These are phyloP conservation scores for Metschnikowia noctiluminum DNA, from an alignment of 805 yeast genomes.

Conservation along the genomic window DNA sequence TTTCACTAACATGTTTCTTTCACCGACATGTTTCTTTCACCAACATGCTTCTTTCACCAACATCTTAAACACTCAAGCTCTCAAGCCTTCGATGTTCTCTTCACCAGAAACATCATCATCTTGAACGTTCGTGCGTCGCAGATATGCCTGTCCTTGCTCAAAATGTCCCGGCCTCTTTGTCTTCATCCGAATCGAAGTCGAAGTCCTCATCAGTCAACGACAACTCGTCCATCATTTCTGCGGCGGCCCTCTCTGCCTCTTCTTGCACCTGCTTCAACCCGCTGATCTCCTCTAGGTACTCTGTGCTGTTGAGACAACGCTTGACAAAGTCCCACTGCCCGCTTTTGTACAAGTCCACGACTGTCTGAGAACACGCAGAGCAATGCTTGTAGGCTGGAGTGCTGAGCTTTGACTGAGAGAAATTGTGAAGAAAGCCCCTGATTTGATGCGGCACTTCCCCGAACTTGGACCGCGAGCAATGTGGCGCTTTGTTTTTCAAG, in stretches of 20 bases:
- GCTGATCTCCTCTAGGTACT: constrained; percentile 69
- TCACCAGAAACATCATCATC: no score
- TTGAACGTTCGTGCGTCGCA: no score
- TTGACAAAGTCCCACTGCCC: constrained; percentile 82
- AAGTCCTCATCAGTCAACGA: constrained; percentile 13
- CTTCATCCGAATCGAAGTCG: neutral
- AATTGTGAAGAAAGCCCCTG: constrained; percentile 76
- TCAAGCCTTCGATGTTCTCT: no score
- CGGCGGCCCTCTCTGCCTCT: constrained; percentile 57
- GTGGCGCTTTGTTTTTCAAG: constrained; percentile 43
- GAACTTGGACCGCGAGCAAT: constrained; percentile 34
- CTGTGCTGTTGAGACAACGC: constrained; percentile 61
- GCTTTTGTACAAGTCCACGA: constrained; percentile 48
- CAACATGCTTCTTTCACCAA: no score
- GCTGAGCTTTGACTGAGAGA: constrained; percentile 57
- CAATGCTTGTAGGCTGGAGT: constrained; percentile 77
- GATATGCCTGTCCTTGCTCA: no score
- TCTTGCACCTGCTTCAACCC: constrained; percentile 75
- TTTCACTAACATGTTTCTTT: no score
- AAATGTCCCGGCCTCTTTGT: no score
- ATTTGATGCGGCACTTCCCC: constrained; percentile 88
- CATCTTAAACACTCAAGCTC: no score
- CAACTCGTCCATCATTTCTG: constrained; percentile 24
- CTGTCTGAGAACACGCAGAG: constrained; percentile 75
- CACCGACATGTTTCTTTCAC: no score